Conservation (phyloP, 805 yeast species). For the Barnettozyma vustinii region DNA sequence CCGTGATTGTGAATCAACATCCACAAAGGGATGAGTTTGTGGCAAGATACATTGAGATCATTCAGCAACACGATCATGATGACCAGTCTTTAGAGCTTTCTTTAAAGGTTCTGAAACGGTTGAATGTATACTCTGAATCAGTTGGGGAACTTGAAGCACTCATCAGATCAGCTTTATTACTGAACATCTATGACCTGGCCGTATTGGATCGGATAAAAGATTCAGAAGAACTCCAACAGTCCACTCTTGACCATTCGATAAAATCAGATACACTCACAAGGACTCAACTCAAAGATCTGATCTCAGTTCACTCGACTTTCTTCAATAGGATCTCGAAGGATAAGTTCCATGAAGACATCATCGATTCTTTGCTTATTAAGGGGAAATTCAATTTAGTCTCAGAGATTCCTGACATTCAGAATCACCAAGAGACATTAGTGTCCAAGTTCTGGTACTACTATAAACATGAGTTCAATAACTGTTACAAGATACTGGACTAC, state of each 20-base stretch:
- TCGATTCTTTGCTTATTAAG: background rate
- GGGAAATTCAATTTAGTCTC: background rate
- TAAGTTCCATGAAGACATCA: background rate
- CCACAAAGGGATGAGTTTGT: background rate
- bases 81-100: background rate
- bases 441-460: conserved; percentile 7
- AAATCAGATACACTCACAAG: background rate
- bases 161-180: background rate
- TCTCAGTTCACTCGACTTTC: background rate
- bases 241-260: background rate
- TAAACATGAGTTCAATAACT: conserved; percentile 8
- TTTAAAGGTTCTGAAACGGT: background rate
- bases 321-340: background rate
- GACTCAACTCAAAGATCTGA: background rate
- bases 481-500: conserved; percentile 8
- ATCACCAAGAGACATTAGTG: background rate
- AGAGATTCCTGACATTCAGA: background rate
- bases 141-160: background rate
- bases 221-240: background rate
- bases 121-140: background rate
- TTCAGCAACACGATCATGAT: background rate
- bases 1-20: background rate
- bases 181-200: conserved; percentile 1
- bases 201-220: background rate
- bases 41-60: background rate